Evolutionary conservation across 306 rosid species (phyloP).

Genomic region (Luffa acutangula): DNA sequence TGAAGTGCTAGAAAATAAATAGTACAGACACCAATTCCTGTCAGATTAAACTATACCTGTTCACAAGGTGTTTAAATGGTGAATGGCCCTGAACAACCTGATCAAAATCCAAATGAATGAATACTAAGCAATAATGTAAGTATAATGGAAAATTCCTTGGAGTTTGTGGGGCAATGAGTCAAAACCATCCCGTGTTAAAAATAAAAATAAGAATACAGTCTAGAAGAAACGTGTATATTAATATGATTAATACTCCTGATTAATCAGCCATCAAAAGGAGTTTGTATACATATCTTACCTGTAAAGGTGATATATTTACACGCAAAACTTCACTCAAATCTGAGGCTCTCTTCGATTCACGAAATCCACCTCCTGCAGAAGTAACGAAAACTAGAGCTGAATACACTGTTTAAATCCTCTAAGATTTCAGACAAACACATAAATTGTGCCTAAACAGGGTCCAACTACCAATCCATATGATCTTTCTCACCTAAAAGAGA

Average conservation of each 20-base stretch:
- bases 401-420: background rate
- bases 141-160: background rate
- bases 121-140: background rate
- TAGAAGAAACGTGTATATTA: background rate
- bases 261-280: background rate
- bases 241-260: background rate
- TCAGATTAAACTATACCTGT: constrained; percentile 40
- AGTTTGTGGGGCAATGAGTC: background rate
- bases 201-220: background rate
- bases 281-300: constrained; percentile 29
- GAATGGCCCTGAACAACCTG: constrained; percentile 94
- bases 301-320: constrained; percentile 50
- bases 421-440: background rate
- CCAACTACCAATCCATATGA: background rate
- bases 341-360: constrained; percentile 72
- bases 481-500: background rate
- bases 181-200: background rate
- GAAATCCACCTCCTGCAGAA: constrained; percentile 71
- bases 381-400: constrained; percentile 1
- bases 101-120: constrained; percentile 1
- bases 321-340: constrained; percentile 62
- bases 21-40: background rate
- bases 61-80: constrained; percentile 63
- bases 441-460: background rate
- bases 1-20: background rate